These are phyloP conservation scores for Leptodontidium sp. DNA, from an alignment of 2,329 filamentous ascomycete genomes.

Conservation along the genomic window DNA sequence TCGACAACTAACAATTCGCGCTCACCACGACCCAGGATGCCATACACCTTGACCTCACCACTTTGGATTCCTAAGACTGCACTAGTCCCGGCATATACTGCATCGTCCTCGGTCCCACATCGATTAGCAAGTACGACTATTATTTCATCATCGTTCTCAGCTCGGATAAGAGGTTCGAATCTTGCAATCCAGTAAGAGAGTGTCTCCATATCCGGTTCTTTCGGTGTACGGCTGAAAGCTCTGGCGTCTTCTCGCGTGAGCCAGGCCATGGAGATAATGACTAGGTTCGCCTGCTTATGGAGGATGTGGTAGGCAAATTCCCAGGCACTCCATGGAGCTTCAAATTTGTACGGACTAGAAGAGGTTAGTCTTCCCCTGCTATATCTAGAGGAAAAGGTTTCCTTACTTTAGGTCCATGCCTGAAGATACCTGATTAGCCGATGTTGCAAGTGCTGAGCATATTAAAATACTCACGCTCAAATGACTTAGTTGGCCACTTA, in stretches of 20 bases:
- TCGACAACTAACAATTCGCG: conserved; percentile 75
- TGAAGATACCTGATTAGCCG: conserved; percentile 34
- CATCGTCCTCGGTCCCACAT: conserved; percentile 68
- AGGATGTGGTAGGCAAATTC: conserved; percentile 63
- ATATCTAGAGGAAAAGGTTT: neutral
- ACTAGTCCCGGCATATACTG: conserved; percentile 50
- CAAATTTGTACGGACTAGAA: conserved; percentile 57
- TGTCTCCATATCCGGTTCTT: conserved; percentile 75
- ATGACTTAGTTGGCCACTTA: conserved; percentile 46
- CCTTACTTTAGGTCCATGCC: conserved; percentile 67
- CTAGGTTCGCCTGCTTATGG: conserved; percentile 63
- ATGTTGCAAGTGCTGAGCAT: neutral
- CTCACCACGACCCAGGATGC: conserved; percentile 72
- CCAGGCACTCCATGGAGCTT: conserved; percentile 57
- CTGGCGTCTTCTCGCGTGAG: conserved; percentile 67
- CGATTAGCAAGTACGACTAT: conserved; percentile 78
- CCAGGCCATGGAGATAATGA: conserved; percentile 75
- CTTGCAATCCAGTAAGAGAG: conserved; percentile 79
- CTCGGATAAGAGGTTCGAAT: conserved; percentile 69
- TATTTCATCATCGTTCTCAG: conserved; percentile 62
- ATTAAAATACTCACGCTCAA: conserved; percentile 19
- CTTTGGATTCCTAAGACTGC: conserved; percentile 71
- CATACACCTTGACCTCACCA: conserved; percentile 73
- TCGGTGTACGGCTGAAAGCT: conserved; percentile 55
- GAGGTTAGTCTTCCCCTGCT: neutral